Conservation (phyloP, 2,329 filamentous ascomycete genomes). For the Chaetomium sp. region DNA sequence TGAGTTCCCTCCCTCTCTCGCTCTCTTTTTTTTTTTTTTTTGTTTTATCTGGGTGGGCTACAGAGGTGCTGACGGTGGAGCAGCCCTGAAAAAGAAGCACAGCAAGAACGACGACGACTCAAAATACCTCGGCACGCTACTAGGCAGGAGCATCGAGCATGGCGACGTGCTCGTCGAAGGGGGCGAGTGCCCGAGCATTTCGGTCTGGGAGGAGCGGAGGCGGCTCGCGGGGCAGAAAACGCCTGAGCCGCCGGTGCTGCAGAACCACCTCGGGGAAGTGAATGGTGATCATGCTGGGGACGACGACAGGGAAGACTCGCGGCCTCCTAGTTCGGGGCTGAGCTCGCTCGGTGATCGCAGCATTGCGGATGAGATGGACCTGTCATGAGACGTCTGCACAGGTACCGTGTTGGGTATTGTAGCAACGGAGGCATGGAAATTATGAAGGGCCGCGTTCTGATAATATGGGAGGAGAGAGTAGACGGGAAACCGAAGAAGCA, state of each 20-base stretch:
- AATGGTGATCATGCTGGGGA: constrained; percentile 14
- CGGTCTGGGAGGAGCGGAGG: constrained; percentile 61
- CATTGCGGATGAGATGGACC: constrained; percentile 52
- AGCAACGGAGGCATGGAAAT: not conserved
- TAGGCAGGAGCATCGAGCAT: constrained; percentile 73
- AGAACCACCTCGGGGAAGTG: constrained; percentile 12
- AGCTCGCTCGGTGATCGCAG: constrained; percentile 58
- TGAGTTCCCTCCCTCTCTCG: constrained; percentile 46
- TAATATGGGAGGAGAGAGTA: not conserved
- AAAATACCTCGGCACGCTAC: constrained; percentile 79
- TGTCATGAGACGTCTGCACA: constrained; percentile 36
- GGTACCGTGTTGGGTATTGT: too few relatives aligned
- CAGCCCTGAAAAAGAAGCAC: constrained; percentile 87
- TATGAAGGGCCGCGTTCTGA: not conserved
- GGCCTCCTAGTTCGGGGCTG: constrained; percentile 57
- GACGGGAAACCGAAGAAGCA: constrained; percentile 37
- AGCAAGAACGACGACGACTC: constrained; percentile 86
- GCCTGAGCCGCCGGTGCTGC: constrained; percentile 33
- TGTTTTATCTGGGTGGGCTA: not conserved
- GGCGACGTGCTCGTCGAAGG: constrained; percentile 78
- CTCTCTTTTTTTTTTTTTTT: not conserved
- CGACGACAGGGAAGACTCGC: constrained; percentile 40
- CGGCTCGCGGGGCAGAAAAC: constrained; percentile 39
- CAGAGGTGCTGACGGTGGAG: not conserved
- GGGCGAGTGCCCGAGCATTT: constrained; percentile 66